A percentile compares a stretch with the other conserved stretches of the same genome.
These are phyloP conservation scores for Pyrenophora teres DNA, from an alignment of 2,329 filamentous ascomycete genomes.

Conservation along the genomic window DNA sequence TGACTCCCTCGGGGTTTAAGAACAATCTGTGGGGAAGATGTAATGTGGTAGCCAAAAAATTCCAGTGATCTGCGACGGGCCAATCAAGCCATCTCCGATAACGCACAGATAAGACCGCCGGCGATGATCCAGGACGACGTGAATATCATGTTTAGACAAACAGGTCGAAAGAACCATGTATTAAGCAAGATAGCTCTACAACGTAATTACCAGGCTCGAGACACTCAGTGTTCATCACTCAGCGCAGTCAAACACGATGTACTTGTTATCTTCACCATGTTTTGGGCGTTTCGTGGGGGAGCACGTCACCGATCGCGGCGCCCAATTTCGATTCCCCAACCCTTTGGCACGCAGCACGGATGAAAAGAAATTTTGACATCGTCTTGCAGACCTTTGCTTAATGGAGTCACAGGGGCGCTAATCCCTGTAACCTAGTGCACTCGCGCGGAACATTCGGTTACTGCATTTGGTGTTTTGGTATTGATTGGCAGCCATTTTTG, in stretches of 20 bases:
- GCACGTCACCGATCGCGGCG: conserved; percentile 27
- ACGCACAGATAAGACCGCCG: conserved; percentile 34
- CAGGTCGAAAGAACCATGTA: too few relatives aligned
- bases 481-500: conserved; percentile 3
- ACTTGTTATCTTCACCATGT: background rate
- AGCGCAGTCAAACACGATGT: background rate
- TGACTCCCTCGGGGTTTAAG: conserved; percentile 37
- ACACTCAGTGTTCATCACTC: background rate
- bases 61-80: conserved; percentile 32
- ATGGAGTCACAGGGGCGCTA: conserved; percentile 11
- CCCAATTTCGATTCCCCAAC: conserved; percentile 18
- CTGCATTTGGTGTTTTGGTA: conserved; percentile 3
- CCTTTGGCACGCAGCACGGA: conserved; percentile 17
- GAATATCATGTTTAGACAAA: too few relatives aligned
- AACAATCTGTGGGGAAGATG: conserved; percentile 38
- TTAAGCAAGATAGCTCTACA: background rate
- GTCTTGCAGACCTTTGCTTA: conserved; percentile 14
- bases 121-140: conserved; percentile 14
- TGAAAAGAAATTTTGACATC: conserved; percentile 31
- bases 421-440: background rate
- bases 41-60: conserved; percentile 39
- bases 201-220: background rate
- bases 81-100: conserved; percentile 41
- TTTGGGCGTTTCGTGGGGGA: conserved; percentile 1
- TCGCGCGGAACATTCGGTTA: conserved; percentile 6